Conservation (phyloP, 2,329 filamentous ascomycete species). For the Diaporthe helianthi region DNA sequence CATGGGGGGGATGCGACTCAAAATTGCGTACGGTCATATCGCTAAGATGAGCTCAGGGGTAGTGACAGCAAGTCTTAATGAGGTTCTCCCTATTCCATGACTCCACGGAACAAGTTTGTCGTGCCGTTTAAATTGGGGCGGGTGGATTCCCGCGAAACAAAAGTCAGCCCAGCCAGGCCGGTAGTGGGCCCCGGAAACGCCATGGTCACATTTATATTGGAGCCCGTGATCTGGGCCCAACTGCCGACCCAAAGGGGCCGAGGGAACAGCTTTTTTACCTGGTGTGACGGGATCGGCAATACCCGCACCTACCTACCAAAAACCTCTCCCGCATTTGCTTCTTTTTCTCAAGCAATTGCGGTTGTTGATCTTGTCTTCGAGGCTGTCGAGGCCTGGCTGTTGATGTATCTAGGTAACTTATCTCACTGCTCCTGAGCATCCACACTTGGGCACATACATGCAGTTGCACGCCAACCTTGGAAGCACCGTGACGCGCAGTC, state of each 20-base stretch:
- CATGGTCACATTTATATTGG: constrained; percentile 14
- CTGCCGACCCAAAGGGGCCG: constrained; percentile 4
- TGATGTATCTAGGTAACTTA: too few relatives aligned
- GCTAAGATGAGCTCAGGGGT: constrained; percentile 16
- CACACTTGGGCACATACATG: too few relatives aligned
- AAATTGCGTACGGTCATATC: constrained; percentile 20
- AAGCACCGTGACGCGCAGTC: too few relatives aligned
- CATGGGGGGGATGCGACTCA: neutral
- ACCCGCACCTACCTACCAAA: constrained; percentile 19
- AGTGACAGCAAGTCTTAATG: neutral
- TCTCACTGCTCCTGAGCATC: neutral
- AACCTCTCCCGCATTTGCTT: neutral
- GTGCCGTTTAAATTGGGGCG: constrained; percentile 30
- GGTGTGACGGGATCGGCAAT: constrained; percentile 16
- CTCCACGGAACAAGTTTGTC: constrained; percentile 5
- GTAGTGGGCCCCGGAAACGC: constrained; percentile 7
- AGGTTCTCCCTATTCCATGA: constrained; percentile 14
- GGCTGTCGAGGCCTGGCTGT: neutral
- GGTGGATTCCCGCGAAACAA: constrained; percentile 24
- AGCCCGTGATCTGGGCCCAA: constrained; percentile 20
- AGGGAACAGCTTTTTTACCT: neutral
- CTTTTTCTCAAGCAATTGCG: neutral
- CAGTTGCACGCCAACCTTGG: too few relatives aligned
- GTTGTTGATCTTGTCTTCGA: neutral
- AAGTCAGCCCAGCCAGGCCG: constrained; percentile 14